Evolutionary conservation across 2,329 filamentous ascomycete species (phyloP), one percentile per base, ranked within the genome.

Genomic region (Fusarium papillatum): DNA sequence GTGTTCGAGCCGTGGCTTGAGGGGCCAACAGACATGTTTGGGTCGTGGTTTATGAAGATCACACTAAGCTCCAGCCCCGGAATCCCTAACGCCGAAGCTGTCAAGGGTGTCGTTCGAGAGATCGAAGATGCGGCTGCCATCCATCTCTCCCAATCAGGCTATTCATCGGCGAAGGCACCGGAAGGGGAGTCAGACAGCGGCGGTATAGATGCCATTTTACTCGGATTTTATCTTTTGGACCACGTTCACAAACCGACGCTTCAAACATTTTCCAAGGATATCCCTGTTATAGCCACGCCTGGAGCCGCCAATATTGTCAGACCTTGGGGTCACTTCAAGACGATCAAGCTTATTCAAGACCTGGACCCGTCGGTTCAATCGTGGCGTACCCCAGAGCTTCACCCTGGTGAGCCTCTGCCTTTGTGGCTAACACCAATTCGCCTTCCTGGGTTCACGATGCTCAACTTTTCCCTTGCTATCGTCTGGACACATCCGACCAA

Each of bases 1-100:
- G 80, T 81, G 14, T 78, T 78, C 17, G 83, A 84, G 17, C 82
- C 83, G 1, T 84, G 82, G 82, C 78, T 84, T 10, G 72, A 72
- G 9, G 82, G 82, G 3, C 70, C 80, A 2, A 68, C 77, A 1
- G 73, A 63, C 19, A 65, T 78, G 6, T 8, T 77, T 2, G 55
- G 65, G 2, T 69, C 68, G 4, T 82, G 79, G 78, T 39, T 82
- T 17, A 64, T 80, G 17, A 64, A 76, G 10, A 76, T 82, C 14
- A 26, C 70, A 4, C 36, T 71, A 34, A 22, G 62, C 1, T 14
- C 60, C 0, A 22, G 22, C n/a, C 66, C 77, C 1, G 46, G 38
- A 1, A 60, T 80, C 10, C 22, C 70, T 8, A 60, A 61, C 1
- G 64, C 62, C 1, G 55, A 66, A 24, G 71, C 66, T 5, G 69